Evolutionary conservation across 2,329 filamentous ascomycete species (phyloP).

Genomic region (Pseudogymnoascus sp.): DNA sequence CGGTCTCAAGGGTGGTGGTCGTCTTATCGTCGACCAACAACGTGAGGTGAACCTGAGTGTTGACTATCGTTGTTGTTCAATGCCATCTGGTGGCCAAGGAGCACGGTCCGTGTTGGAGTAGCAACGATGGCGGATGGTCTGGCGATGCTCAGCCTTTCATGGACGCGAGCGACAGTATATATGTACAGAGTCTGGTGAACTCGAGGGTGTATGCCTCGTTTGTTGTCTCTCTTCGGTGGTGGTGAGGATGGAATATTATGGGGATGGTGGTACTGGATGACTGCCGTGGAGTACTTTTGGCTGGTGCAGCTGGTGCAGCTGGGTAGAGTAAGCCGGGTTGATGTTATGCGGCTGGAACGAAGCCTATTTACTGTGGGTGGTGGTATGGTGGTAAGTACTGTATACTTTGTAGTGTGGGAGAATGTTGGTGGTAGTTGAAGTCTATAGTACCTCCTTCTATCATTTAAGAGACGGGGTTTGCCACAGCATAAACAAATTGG

Average conservation of each 20-base stretch:
- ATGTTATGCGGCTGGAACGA: background rate
- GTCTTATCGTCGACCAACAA: background rate
- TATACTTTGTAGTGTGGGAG: background rate
- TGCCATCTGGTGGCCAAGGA: background rate
- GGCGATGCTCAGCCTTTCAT: background rate
- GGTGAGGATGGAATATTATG: conserved; percentile 1
- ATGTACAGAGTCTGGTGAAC: background rate
- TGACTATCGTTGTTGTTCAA: background rate
- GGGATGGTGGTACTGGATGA: background rate
- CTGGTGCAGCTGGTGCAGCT: background rate
- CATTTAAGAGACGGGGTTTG: background rate
- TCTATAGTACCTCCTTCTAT: background rate
- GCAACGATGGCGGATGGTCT: background rate
- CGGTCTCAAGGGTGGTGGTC: background rate
- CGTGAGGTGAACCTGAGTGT: background rate
- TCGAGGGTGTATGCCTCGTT: background rate
- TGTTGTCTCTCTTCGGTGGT: background rate
- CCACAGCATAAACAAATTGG: background rate
- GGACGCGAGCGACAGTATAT: background rate
- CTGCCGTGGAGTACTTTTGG: background rate
- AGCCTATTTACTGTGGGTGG: background rate
- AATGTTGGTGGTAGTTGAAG: background rate
- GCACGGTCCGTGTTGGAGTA: background rate
- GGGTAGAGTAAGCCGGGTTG: background rate
- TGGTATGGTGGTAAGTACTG: background rate